phyloP scores from a whole-genome alignment of 371 early-diverging fungal genomes.

The Gilbertella persicaria region DNA sequence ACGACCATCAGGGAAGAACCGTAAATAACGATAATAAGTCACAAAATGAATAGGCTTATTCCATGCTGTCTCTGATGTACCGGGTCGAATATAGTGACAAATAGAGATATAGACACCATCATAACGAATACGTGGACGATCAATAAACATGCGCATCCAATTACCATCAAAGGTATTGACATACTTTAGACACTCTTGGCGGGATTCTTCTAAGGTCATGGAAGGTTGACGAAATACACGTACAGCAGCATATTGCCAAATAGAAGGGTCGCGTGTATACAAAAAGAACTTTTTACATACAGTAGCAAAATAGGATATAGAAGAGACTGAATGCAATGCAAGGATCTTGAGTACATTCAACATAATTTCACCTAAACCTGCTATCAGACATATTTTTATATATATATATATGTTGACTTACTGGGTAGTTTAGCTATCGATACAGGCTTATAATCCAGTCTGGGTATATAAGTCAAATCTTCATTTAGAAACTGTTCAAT shows the following conservation, averaged over 20 bases:
- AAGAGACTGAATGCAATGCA: conserved; percentile 45
- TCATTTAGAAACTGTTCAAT: conserved; percentile 28
- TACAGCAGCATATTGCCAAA: conserved; percentile 63
- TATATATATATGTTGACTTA: conserved; percentile 14
- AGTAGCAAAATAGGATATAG: conserved; percentile 50
- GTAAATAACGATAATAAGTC: conserved; percentile 71
- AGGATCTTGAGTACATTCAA: conserved; percentile 36
- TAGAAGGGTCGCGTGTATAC: conserved; percentile 43
- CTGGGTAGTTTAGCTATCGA: conserved; percentile 42
- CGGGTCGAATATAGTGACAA: conserved; percentile 61
- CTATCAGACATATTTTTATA: not conserved
- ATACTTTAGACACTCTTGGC: conserved; percentile 14
- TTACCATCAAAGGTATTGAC: conserved; percentile 37
- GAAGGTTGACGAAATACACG: conserved; percentile 38
- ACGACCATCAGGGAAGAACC: conserved; percentile 63
- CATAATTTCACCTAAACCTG: conserved; percentile 34
- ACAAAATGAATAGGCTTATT: conserved; percentile 68
- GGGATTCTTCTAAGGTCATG: conserved; percentile 32
- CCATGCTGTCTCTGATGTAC: conserved; percentile 53
- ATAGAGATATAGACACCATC: conserved; percentile 75
- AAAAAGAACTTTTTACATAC: conserved; percentile 60
- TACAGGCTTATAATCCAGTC: conserved; percentile 42
- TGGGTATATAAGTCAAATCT: conserved; percentile 29
- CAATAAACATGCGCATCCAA: conserved; percentile 60
- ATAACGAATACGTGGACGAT: conserved; percentile 63